These are phyloP conservation scores for Polyporus tsugae DNA, from an alignment of 1,284 basidiomycete genomes.

Conservation along the genomic window DNA sequence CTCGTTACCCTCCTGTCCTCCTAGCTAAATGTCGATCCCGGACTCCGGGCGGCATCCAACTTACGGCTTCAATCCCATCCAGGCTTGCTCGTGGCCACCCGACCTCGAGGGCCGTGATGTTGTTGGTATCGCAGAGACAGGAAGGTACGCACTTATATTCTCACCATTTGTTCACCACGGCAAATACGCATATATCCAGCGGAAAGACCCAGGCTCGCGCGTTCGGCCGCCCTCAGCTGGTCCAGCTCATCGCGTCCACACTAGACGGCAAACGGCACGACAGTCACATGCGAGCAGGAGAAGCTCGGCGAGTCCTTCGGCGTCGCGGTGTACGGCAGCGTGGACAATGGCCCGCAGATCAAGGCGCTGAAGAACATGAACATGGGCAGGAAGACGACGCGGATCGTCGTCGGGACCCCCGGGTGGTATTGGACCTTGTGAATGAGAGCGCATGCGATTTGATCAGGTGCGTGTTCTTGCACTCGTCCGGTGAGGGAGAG, in stretches of 20 bases:
- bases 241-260: slow-evolving; percentile 62
- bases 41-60: slow-evolving; percentile 70
- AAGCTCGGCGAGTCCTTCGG: slow-evolving; percentile 78
- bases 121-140: slow-evolving; percentile 98
- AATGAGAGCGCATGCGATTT: slow-evolving; percentile 87
- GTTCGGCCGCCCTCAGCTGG: slow-evolving; percentile 92
- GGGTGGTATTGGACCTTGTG: slow-evolving; percentile 92
- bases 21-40: slow-evolving; percentile 73
- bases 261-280: slow-evolving; percentile 44
- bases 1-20: slow-evolving; percentile 76
- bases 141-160: slow-evolving; percentile 58
- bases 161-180: background rate
- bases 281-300: slow-evolving; percentile 71
- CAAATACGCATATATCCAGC: slow-evolving; percentile 47
- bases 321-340: slow-evolving; percentile 92
- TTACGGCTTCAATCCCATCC: slow-evolving; percentile 90
- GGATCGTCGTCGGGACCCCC: slow-evolving; percentile 94
- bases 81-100: slow-evolving; percentile 96
- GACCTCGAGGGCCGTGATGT: slow-evolving; percentile 87
- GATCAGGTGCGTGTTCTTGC: slow-evolving; percentile 59
- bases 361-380: slow-evolving; percentile 61
- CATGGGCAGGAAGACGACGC: slow-evolving; percentile 60
- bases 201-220: slow-evolving; percentile 99
- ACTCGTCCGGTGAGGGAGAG: background rate
- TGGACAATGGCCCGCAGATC: slow-evolving; percentile 87